Evolutionary conservation across 192 early-diverging fungal species (phyloP).

Genomic region (Podila horticola): DNA sequence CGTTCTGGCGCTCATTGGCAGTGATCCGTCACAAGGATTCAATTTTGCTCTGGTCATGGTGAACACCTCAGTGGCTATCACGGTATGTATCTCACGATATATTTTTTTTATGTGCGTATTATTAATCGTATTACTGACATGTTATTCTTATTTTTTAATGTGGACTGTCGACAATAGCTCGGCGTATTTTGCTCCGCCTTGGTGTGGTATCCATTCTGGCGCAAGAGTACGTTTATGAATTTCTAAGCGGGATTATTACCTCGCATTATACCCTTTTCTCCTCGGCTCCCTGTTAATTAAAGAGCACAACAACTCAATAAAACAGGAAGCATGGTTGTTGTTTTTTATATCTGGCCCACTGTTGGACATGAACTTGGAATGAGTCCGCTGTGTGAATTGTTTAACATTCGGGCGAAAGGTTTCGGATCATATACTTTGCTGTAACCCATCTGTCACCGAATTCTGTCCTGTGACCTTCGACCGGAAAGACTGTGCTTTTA

Average conservation of each 20-base stretch:
- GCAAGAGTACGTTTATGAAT: conserved; percentile 53
- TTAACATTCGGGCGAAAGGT: too few species aligned
- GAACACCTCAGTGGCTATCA: conserved; percentile 66
- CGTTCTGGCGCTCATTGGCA: conserved; percentile 72
- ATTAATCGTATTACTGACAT: not conserved
- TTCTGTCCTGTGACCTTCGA: too few species aligned
- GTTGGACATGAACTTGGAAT: too few species aligned
- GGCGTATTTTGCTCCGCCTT: conserved; percentile 41
- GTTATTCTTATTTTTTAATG: not conserved
- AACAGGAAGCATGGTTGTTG: too few species aligned
- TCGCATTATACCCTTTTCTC: not conserved
- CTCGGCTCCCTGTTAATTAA: too few species aligned
- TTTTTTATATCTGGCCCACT: too few species aligned
- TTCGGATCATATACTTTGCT: too few species aligned
- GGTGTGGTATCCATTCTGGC: conserved; percentile 48
- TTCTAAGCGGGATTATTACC: conserved; percentile 8
- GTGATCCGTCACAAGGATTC: conserved; percentile 58
- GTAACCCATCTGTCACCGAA: too few species aligned
- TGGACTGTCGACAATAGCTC: conserved; percentile 6
- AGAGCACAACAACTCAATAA: too few species aligned
- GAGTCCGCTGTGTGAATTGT: too few species aligned
- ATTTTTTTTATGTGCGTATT: too few species aligned
- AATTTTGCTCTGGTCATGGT: conserved; percentile 67
- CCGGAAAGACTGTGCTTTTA: too few species aligned
- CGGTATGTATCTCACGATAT: conserved; percentile 59